These are phyloP conservation scores for Prunus yedoensis DNA, from an alignment of 331 rosid genomes.

Conservation along the genomic window DNA sequence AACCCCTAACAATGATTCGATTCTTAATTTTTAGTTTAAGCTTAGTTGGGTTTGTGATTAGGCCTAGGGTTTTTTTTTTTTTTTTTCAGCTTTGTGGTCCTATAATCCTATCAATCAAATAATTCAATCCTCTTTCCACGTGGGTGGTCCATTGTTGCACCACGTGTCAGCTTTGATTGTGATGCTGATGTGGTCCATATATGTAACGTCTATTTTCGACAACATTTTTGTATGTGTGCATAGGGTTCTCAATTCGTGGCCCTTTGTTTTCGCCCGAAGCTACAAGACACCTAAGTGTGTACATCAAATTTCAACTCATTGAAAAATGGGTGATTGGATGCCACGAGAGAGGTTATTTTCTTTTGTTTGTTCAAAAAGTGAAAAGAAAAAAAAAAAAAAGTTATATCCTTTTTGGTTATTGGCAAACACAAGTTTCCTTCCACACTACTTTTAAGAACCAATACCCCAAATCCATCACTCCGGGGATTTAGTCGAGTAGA, in stretches of 20 bases:
- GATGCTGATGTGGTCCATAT: conserved; percentile 32
- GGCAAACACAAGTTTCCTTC: background rate
- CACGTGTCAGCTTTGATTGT: conserved; percentile 35
- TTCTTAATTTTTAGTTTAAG: background rate
- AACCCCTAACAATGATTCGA: background rate
- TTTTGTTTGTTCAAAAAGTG: background rate
- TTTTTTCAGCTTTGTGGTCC: conserved; percentile 23
- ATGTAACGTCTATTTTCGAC: conserved; percentile 12
- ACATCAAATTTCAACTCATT: background rate
- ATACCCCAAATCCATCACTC: background rate
- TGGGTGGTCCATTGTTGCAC: conserved; percentile 27
- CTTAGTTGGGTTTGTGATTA: conserved; percentile 31
- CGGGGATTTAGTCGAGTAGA: too few species aligned
- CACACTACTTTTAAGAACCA: background rate
- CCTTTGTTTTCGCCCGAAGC: conserved; percentile 12
- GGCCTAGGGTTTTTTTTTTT: conserved; percentile 27
- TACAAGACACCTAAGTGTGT: conserved; percentile 2
- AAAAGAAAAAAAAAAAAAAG: background rate
- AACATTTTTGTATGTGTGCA: background rate
- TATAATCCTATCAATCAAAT: conserved; percentile 23
- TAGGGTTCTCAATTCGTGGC: conserved; percentile 12
- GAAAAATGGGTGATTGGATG: background rate
- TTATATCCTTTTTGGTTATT: background rate
- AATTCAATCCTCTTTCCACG: conserved; percentile 49
- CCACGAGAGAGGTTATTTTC: background rate